These are phyloP conservation scores for Phyllosticta citribraziliensis DNA, from an alignment of 2,329 filamentous ascomycete species.

Conservation along the genomic window DNA sequence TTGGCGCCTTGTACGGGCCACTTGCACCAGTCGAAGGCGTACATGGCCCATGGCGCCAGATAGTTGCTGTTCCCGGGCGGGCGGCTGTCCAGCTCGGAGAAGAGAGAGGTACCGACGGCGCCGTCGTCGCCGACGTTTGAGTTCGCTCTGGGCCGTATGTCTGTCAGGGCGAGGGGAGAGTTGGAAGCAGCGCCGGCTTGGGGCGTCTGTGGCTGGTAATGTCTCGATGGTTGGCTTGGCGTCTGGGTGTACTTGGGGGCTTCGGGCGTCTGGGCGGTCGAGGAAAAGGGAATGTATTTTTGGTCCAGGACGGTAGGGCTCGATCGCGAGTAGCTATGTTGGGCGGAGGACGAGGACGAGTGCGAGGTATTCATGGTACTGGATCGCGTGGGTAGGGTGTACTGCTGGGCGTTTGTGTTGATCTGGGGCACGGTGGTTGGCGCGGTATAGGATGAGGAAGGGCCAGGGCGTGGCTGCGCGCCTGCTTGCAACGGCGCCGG, in stretches of 20 bases:
- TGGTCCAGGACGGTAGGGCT: conserved; percentile 61
- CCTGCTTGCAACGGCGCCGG: conserved; percentile 46
- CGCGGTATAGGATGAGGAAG: conserved; percentile 46
- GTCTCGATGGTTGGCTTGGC: conserved; percentile 43
- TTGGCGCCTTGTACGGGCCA: conserved; percentile 66
- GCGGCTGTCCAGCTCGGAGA: conserved; percentile 58
- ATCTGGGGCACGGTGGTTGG: conserved; percentile 45
- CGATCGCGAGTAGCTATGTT: conserved; percentile 64
- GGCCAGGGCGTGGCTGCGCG: conserved; percentile 41
- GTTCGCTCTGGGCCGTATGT: conserved; percentile 81
- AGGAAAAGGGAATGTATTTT: conserved; percentile 52
- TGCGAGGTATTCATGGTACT: conserved; percentile 51
- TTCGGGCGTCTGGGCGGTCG: conserved; percentile 50
- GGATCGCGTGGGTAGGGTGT: conserved; percentile 56
- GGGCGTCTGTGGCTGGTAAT: conserved; percentile 41
- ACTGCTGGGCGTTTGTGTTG: conserved; percentile 47
- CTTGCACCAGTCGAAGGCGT: conserved; percentile 99
- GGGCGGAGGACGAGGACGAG: conserved; percentile 14
- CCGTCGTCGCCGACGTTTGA: conserved; percentile 66
- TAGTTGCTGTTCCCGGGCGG: conserved; percentile 77
- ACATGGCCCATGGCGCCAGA: conserved; percentile 86
- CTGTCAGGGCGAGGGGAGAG: conserved; percentile 80
- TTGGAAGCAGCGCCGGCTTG: conserved; percentile 57
- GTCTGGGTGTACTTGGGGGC: conserved; percentile 32
- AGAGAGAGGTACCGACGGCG: conserved; percentile 46